Conservation (phyloP, 2,329 filamentous ascomycete species). For the Chrysoporthe puriensis region DNA sequence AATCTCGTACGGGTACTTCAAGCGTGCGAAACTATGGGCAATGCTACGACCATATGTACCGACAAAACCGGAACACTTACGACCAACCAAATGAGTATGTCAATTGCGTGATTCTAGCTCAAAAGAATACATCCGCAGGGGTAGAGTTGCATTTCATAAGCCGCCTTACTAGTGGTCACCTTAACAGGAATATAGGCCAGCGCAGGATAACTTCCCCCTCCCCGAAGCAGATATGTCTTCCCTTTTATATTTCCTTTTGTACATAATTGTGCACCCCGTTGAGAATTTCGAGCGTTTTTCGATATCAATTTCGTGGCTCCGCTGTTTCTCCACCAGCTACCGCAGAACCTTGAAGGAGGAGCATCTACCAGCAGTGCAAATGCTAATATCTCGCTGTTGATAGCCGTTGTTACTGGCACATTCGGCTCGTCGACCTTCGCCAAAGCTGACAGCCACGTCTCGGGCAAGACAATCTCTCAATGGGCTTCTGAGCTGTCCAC, state of each 20-base stretch:
- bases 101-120: not conserved
- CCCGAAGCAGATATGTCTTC: not conserved
- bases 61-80: slow-evolving; percentile 79
- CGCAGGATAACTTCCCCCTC: no score
- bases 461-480: slow-evolving; percentile 31
- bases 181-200: no score
- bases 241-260: not conserved
- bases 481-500: slow-evolving; percentile 38
- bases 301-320: not conserved
- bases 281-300: not conserved
- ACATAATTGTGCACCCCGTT: not conserved
- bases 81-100: slow-evolving; percentile 68
- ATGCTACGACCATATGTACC: slow-evolving; percentile 63
- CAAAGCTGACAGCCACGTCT: slow-evolving; percentile 15
- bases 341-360: no score
- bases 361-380: not conserved
- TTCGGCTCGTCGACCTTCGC: slow-evolving; percentile 48
- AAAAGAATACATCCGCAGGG: not conserved
- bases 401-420: slow-evolving; percentile 69
- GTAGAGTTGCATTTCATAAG: no score
- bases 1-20: slow-evolving; percentile 70
- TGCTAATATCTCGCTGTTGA: not conserved
- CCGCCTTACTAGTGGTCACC: no score
- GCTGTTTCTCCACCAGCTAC: not conserved
- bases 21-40: slow-evolving; percentile 73